Conservation (phyloP, 2,329 filamentous ascomycete genomes). For the Aspergillus bombycis region DNA sequence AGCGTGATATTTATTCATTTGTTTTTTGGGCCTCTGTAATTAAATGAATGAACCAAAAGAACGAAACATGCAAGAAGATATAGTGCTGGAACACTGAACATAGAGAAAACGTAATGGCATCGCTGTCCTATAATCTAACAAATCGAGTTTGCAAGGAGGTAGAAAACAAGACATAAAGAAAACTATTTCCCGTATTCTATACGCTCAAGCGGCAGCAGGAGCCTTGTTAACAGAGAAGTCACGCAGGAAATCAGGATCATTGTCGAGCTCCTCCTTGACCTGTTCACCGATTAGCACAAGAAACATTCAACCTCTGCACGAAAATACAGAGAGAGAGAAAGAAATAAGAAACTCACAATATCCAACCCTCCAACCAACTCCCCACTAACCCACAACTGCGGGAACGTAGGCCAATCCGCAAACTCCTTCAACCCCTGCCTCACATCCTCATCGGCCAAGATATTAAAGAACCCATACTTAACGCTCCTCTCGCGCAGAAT, state of each 20-base stretch:
- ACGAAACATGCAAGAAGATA: not conserved
- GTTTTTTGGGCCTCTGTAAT: not conserved
- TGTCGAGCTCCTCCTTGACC: constrained; percentile 92
- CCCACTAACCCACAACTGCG: constrained; percentile 88
- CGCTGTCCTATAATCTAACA: constrained; percentile 10
- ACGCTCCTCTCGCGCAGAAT: constrained; percentile 87
- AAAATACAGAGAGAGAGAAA: not conserved
- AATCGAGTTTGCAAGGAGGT: not conserved
- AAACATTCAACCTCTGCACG: not conserved
- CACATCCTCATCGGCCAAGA: constrained; percentile 95
- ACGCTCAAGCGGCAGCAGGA: constrained; percentile 22
- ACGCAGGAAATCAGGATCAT: constrained; percentile 79
- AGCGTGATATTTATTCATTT: not conserved
- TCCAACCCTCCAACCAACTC: constrained; percentile 92
- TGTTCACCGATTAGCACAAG: constrained; percentile 42
- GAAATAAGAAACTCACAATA: constrained; percentile 69
- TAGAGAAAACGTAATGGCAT: not conserved
- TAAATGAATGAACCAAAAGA: not conserved
- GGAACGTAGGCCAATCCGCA: constrained; percentile 98
- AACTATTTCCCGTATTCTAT: constrained; percentile 13
- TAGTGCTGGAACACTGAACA: not conserved
- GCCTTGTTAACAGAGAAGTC: constrained; percentile 62
- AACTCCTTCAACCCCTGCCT: constrained; percentile 94
- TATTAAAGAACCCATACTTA: constrained; percentile 99
- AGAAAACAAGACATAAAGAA: constrained; percentile 4